phyloP scores from a whole-genome alignment of 805 yeast species.

The Saturnispora ahearnii region DNA sequence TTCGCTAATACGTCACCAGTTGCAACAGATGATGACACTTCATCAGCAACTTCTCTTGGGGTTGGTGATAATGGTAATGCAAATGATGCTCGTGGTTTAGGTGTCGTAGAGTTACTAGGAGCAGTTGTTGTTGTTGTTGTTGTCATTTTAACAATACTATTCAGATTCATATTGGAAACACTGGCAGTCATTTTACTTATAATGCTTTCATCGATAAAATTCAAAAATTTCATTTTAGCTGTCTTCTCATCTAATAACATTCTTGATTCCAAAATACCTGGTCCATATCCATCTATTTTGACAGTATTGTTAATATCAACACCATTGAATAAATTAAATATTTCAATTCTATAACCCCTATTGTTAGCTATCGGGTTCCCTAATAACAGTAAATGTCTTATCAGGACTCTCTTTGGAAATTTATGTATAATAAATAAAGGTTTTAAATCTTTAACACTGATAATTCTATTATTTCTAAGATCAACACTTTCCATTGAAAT shows the following conservation, averaged over 20 bases:
- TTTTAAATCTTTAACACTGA: conserved; percentile 32
- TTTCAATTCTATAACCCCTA: conserved; percentile 42
- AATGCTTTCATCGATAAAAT: conserved; percentile 30
- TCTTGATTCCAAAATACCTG: conserved; percentile 54
- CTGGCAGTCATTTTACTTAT: conserved; percentile 31
- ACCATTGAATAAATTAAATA: conserved; percentile 50
- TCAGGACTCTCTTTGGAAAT: conserved; percentile 12
- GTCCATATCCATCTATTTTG: conserved; percentile 51
- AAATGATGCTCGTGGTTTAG: not conserved
- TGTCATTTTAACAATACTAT: conserved; percentile 16
- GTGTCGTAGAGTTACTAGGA: conserved; percentile 9
- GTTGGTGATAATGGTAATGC: not conserved
- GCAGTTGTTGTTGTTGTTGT: conserved; percentile 14
- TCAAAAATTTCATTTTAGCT: conserved; percentile 36
- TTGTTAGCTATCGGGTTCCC: conserved; percentile 32
- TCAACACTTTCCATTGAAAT: conserved; percentile 41
- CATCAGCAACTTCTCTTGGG: not conserved
- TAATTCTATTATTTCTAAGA: conserved; percentile 39
- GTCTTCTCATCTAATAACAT: conserved; percentile 42
- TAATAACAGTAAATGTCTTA: conserved; percentile 24
- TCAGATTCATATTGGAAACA: conserved; percentile 29
- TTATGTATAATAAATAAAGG: conserved; percentile 28
- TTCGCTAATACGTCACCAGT: conserved; percentile 10
- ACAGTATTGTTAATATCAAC: conserved; percentile 37
- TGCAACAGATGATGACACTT: not conserved